phyloP scores from a whole-genome alignment of 345 rosid genomes.

The Gossypium turneri region DNA sequence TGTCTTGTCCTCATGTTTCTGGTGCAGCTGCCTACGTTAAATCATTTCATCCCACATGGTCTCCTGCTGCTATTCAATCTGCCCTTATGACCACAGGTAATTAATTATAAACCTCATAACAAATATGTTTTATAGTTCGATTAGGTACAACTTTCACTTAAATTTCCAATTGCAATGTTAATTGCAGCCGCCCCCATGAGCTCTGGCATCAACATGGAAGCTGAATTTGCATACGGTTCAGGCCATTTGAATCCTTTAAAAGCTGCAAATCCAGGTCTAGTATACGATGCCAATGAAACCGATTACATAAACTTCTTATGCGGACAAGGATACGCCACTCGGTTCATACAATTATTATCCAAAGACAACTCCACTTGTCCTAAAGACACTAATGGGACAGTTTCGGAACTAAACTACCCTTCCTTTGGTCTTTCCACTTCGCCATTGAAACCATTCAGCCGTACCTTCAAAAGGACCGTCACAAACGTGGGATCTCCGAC shows the following conservation, averaged over 20 bases:
- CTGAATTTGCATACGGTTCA: slow-evolving; percentile 39
- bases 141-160: too few relatives aligned
- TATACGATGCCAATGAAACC: slow-evolving; percentile 29
- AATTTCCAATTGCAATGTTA: background rate
- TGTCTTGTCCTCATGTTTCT: slow-evolving; percentile 54
- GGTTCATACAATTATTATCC: slow-evolving; percentile 16
- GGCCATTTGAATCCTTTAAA: slow-evolving; percentile 35
- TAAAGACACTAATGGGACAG: slow-evolving; percentile 14
- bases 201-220: slow-evolving; percentile 14
- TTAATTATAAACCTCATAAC: background rate
- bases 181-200: slow-evolving; percentile 18
- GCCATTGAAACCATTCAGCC: background rate
- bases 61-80: slow-evolving; percentile 35
- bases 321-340: slow-evolving; percentile 32
- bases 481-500: slow-evolving; percentile 34
- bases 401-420: slow-evolving; percentile 45
- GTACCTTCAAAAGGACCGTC: slow-evolving; percentile 28
- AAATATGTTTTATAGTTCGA: too few relatives aligned
- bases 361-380: slow-evolving; percentile 22
- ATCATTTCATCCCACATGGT: slow-evolving; percentile 34
- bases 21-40: slow-evolving; percentile 46
- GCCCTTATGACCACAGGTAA: slow-evolving; percentile 28
- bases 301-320: slow-evolving; percentile 41
- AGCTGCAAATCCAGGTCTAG: slow-evolving; percentile 37
- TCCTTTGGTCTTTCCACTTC: slow-evolving; percentile 24